Conservation (phyloP, 2,329 filamentous ascomycete species). For the Zasmidium cellare region DNA sequence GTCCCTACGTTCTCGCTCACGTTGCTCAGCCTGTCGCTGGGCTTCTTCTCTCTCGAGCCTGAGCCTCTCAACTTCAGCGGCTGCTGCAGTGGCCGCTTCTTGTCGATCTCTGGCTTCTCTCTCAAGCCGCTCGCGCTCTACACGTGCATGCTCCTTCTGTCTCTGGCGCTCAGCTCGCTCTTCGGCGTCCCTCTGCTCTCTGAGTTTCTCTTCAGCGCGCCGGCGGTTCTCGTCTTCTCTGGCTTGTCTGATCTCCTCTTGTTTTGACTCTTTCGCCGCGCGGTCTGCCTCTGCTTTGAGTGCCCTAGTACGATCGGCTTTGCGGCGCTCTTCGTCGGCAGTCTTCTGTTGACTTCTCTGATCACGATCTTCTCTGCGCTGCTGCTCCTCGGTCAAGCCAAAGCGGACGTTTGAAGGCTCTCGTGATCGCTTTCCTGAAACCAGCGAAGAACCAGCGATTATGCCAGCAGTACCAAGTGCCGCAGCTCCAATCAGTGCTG, state of each 20-base stretch:
- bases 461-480: conserved; percentile 39
- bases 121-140: conserved; percentile 27
- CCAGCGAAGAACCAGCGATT: conserved; percentile 27
- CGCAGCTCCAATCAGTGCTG: conserved; percentile 45
- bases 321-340: conserved; percentile 29
- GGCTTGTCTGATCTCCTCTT: conserved; percentile 26
- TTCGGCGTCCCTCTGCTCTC: conserved; percentile 21
- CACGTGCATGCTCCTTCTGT: conserved; percentile 15
- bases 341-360: conserved; percentile 33
- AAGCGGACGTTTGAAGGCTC: conserved; percentile 52
- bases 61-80: conserved; percentile 19
- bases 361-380: conserved; percentile 47
- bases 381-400: conserved; percentile 58
- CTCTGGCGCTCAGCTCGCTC: conserved; percentile 8
- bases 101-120: conserved; percentile 24
- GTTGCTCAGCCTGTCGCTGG: conserved; percentile 16
- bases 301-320: conserved; percentile 34
- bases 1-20: conserved; percentile 24
- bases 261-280: conserved; percentile 25
- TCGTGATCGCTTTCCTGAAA: conserved; percentile 27
- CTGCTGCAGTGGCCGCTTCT: conserved; percentile 17
- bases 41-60: conserved; percentile 20
- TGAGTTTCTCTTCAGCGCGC: conserved; percentile 19
- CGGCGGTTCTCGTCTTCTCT: conserved; percentile 30
- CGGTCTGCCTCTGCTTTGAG: conserved; percentile 37